A percentile compares a stretch with the other conserved stretches of the same genome.
phyloP scores from a whole-genome alignment of 129 eudicot genomes.

The Pulicaria dysenterica region DNA sequence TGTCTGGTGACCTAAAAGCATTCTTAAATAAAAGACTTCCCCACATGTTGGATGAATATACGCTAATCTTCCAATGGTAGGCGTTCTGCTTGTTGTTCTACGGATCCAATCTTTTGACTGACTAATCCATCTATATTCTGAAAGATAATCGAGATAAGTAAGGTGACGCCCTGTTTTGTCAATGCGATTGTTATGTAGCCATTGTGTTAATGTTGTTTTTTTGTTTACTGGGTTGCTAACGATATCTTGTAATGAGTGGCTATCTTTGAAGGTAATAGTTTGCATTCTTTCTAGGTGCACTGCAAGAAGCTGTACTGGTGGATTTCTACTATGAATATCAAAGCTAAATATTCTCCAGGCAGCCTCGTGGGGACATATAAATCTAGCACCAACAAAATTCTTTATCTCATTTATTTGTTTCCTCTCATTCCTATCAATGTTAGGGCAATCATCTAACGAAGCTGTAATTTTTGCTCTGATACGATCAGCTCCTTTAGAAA shows the following conservation, averaged over 20 bases:
- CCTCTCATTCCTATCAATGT: no score
- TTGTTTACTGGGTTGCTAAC: neutral
- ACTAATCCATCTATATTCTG: neutral
- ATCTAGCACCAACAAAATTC: neutral
- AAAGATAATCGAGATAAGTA: neutral
- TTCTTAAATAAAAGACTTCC: neutral
- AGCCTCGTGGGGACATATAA: neutral
- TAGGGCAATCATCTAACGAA: no score
- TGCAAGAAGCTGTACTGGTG: neutral
- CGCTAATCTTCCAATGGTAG: neutral
- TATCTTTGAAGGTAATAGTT: neutral
- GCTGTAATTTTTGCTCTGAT: no score
- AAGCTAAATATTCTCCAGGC: neutral
- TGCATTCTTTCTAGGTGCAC: neutral
- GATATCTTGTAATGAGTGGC: neutral
- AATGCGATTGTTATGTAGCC: neutral
- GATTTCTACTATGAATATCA: neutral
- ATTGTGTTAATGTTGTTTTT: neutral
- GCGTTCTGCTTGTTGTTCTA: neutral
- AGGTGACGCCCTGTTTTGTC: neutral
- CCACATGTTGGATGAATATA: conserved; percentile 9
- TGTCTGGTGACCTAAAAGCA: neutral
- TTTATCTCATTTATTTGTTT: neutral
- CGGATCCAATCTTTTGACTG: neutral
- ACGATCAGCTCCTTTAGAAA: neutral